A percentile compares a stretch with the other conserved stretches of the same genome.
phyloP scores from a whole-genome alignment of 2,329 filamentous ascomycete genomes.

The Hypoxylon sp. region DNA sequence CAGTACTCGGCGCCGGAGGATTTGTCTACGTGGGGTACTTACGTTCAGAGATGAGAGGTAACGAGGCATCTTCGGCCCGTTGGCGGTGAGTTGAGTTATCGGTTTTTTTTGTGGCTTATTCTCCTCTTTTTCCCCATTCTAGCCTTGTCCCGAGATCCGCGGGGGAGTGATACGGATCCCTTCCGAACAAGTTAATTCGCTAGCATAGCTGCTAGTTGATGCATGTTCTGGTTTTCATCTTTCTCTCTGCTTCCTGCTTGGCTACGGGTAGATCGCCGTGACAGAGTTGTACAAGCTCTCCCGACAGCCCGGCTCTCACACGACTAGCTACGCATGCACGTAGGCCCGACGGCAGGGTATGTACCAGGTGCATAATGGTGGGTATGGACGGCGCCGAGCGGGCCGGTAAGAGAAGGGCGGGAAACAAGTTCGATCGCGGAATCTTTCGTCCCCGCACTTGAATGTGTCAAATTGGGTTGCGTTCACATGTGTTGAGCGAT shows the following conservation, averaged over 20 bases:
- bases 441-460: slow-evolving; percentile 10
- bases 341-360: background rate
- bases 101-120: background rate
- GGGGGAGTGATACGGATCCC: background rate
- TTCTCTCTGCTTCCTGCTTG: background rate
- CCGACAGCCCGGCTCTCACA: slow-evolving; percentile 9
- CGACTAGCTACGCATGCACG: slow-evolving; percentile 3
- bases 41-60: background rate
- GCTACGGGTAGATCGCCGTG: background rate
- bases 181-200: background rate
- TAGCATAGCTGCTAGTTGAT: background rate
- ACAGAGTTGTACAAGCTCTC: background rate
- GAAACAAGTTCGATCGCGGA: slow-evolving; percentile 7
- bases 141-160: background rate
- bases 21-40: background rate
- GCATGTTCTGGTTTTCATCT: background rate
- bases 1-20: background rate
- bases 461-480: slow-evolving; percentile 10
- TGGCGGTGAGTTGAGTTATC: background rate
- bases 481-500: slow-evolving; percentile 16
- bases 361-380: slow-evolving; percentile 9
- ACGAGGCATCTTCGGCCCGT: background rate
- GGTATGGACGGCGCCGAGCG: background rate
- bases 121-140: background rate
- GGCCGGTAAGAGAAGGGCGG: background rate